These are phyloP conservation scores for Lasiodiplodia sp. DNA, from an alignment of 2,329 filamentous ascomycete genomes.

Conservation along the genomic window DNA sequence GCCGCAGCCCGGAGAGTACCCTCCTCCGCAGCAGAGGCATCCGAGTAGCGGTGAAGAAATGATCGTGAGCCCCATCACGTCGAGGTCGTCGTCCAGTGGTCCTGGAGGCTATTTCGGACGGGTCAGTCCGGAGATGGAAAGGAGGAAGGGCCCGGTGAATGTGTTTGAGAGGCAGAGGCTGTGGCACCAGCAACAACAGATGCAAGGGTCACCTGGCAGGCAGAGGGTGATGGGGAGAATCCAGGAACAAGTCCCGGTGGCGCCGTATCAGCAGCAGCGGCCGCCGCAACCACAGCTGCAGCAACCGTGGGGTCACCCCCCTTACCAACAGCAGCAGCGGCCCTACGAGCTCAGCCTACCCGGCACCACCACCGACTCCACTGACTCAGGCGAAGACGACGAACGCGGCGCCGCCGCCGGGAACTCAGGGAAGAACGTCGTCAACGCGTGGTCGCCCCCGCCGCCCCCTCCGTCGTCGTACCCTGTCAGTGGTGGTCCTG, in stretches of 20 bases:
- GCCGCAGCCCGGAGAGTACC: background rate
- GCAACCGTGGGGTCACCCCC: background rate
- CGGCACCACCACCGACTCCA: constrained; percentile 29
- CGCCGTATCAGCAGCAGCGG: background rate
- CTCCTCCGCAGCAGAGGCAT: background rate
- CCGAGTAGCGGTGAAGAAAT: background rate
- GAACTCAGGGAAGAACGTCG: background rate
- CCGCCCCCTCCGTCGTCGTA: background rate
- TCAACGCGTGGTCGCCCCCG: background rate
- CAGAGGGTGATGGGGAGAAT: constrained; percentile 46
- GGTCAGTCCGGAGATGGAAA: constrained; percentile 29
- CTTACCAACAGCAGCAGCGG: constrained; percentile 23
- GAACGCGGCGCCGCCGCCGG: background rate
- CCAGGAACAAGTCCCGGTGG: constrained; percentile 28
- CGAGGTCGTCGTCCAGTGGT: background rate
- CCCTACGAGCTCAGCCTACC: constrained; percentile 26
- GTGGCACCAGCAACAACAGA: constrained; percentile 31
- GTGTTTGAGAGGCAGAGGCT: constrained; percentile 33
- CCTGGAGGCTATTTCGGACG: constrained; percentile 13
- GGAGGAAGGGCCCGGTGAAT: constrained; percentile 4
- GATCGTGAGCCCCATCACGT: constrained; percentile 13
- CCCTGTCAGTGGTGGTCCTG: background rate
- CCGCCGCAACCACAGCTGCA: background rate
- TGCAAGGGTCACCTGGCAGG: background rate
- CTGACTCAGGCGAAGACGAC: constrained; percentile 8